Base-by-base conservation (phyloP, 768 basidiomycete species). In the Vishniacozyma victoriae region DNA sequence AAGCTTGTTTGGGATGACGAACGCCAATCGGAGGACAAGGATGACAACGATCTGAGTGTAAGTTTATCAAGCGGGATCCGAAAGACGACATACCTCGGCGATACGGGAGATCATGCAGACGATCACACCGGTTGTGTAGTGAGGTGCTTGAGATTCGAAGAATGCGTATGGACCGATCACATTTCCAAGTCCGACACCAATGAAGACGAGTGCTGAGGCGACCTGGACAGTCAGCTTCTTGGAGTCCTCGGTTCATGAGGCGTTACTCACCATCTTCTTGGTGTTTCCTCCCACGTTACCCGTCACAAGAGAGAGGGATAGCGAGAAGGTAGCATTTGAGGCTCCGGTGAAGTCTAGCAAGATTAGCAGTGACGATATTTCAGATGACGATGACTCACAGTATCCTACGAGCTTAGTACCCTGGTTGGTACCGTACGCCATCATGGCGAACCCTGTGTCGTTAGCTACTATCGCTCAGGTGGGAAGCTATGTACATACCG, bases 251-350 rank as follows among this genome's bases (percentile, higher is more conserved):
- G 29, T 33, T 33, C 29, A 33, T 9, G 29, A 33, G 9, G 29
- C n/a, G 29, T 9, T 9, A 33, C n/a, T 33, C 29, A n/a, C 9
- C 29, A 38, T 20, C 46, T 56, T 56, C 42, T 60, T 60, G 41
- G 59, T 56, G 31, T 46, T 52, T 1, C 59, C 59, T 6, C 38
- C 59, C n/a, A 48, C 38, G 35, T 59, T 55, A 5, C 40, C 41
- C 37, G 48, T 42, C 4, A 55, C 31, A 4, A 55, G 42, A 18
- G 54, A 49, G 16, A 55, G 44, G n/a, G 48, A 50, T 9, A 55
- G 29, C 6, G 47, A 49, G 35, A 50, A 55, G 20, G 44, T 42
- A 22, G 54, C 48, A 35, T 55, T 55, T 12, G 36, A 45, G 16
- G 44, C 41, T 26, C 54, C 54, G 25, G 54, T 55, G 44, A 50